These are phyloP conservation scores for Tuber magnatum DNA, from an alignment of 495 filamentous ascomycete genomes.

Conservation along the genomic window DNA sequence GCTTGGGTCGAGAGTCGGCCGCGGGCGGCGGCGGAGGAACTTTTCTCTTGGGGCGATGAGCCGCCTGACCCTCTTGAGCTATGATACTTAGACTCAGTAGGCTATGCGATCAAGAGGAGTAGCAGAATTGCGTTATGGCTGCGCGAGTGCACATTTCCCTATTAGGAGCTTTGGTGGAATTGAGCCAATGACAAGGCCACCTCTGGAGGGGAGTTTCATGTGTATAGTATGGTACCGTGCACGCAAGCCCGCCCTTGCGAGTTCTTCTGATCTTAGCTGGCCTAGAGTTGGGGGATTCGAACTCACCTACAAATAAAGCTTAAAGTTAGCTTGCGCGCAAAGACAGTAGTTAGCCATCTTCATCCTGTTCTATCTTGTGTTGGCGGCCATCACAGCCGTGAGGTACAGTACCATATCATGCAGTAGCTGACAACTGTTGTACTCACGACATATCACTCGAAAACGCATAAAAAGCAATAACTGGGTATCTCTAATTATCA, in stretches of 20 bases:
- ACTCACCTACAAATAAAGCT: background rate
- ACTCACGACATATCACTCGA: background rate
- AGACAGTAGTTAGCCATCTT: background rate
- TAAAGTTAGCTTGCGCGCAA: background rate
- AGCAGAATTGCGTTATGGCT: background rate
- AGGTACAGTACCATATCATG: no score
- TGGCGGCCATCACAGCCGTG: background rate
- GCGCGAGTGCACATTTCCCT: background rate
- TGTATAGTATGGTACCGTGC: background rate
- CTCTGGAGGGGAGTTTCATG: background rate
- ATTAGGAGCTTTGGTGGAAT: background rate
- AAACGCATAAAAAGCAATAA: background rate
- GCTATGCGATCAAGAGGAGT: background rate
- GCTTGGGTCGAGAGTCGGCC: no score
- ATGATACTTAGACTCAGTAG: background rate
- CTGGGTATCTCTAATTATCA: conserved; percentile 4
- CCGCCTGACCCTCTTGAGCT: background rate
- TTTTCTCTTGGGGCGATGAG: no score
- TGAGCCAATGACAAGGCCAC: background rate
- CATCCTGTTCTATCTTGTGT: background rate
- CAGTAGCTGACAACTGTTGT: background rate
- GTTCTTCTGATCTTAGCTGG: background rate
- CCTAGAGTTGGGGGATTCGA: background rate
- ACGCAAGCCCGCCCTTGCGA: background rate
- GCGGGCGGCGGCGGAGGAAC: no score